Base-by-base conservation (phyloP, 148 eudicot genomes). In the Camellia granthamiana region DNA sequence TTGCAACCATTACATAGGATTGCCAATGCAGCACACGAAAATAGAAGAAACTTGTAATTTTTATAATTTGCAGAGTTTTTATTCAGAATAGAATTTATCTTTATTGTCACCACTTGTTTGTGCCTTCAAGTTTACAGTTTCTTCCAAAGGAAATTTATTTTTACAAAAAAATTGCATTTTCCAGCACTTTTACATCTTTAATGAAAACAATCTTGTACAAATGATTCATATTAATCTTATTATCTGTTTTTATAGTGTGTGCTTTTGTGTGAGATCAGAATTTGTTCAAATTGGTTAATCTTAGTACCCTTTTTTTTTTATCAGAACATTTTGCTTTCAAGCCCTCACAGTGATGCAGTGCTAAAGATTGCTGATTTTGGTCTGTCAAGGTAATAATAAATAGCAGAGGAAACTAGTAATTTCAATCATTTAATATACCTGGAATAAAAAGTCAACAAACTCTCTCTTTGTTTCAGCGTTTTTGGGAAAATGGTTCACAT, bases 361-460 rank as follows among this genome's bases (percentile, higher is more conserved):
- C 77, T 89, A 47, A 89, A 89, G 85, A 89, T 89, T 81, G 88
- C 91, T 75, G 91, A 89, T 83, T 89, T 89, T 87, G 91, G 88
- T 83, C 91, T 89, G 70, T 87, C 91, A 63, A 87, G 89, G 89
- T 87, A 82, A 72, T 87, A 82, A 72, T 43, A 18, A 49, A 46
- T 60, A 69, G 13, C 56, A 44, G 75, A 51, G 55, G 41, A 78
- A 72, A 72, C 21, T 60, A 56, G 19, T 46, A 59, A 69, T 11
- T 79, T 79, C n/a, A 59, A 46, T 15, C 38, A 52, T 69, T 61
- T 3, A 30, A 61, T 0, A 80, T 10, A 51, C 56, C 13, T 3
- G 58, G 41, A 30, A 52, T 16, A 23, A 73, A 52, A 16, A 11
- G 15, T 66, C 16, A 30, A 73, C 38, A 5, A 30, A 30, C 38